phyloP scores from a whole-genome alignment of 257 asterid genomes.

The Petunia secreta region DNA sequence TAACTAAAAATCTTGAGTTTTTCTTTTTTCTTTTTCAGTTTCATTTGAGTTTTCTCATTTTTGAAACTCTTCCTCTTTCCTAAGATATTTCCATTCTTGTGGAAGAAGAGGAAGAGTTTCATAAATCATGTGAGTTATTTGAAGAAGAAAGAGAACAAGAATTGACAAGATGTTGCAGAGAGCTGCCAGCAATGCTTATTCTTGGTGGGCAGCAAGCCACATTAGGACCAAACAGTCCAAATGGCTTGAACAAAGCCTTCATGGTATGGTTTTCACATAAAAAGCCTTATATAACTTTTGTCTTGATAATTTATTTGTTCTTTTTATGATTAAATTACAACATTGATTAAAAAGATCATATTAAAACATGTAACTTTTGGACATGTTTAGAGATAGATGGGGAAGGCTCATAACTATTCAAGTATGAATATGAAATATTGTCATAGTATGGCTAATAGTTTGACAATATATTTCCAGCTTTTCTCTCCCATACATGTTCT shows the following conservation, averaged over 20 bases:
- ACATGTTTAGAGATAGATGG: background rate
- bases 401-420: background rate
- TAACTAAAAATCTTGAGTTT: constrained; percentile 17
- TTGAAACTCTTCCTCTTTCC: constrained; percentile 26
- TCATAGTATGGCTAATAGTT: background rate
- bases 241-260: constrained; percentile 54
- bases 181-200: constrained; percentile 56
- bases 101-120: constrained; percentile 19
- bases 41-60: constrained; percentile 12
- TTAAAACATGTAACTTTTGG: background rate
- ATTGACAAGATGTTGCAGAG: constrained; percentile 46
- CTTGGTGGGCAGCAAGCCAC: constrained; percentile 60
- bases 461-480: background rate
- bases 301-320: background rate
- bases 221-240: constrained; percentile 53
- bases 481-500: background rate
- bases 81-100: background rate
- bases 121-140: background rate
- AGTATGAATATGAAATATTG: background rate
- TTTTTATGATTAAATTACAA: background rate
- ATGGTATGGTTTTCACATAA: constrained; percentile 30
- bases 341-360: background rate
- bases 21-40: constrained; percentile 9
- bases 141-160: background rate
- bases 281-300: background rate